Percentiles rank a stretch among this genome's conserved stretches.
phyloP scores from a whole-genome alignment of 208 protist genomes.

The Crithidia thermophila region DNA sequence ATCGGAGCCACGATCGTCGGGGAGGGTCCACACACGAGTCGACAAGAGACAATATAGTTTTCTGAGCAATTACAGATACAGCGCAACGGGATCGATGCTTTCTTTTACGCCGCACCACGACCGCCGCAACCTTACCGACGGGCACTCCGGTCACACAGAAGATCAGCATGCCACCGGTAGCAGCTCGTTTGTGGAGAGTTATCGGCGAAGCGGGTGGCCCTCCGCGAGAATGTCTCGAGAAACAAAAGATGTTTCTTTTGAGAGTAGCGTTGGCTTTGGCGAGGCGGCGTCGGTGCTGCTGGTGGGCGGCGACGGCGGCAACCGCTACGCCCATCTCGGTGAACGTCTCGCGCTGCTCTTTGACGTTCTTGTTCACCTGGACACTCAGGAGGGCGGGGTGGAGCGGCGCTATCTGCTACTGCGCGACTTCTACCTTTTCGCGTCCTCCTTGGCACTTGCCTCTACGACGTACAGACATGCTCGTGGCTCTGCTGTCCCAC shows the following conservation, averaged over 20 bases:
- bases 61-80: not conserved
- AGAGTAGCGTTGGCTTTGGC: no score
- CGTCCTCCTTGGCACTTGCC: conserved; percentile 13
- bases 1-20: not conserved
- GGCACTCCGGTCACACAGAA: no score
- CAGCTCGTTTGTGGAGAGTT: not conserved
- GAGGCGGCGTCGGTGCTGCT: conserved; percentile 7
- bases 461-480: conserved; percentile 10
- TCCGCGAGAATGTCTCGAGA: no score
- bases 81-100: not conserved
- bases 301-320: not conserved
- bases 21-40: not conserved
- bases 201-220: not conserved
- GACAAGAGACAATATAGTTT: not conserved
- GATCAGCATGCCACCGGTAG: no score
- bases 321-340: conserved; percentile 18
- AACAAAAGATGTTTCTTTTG: no score
- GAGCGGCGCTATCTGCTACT: conserved; percentile 43
- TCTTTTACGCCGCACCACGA: not conserved
- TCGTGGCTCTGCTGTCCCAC: conserved; percentile 5
- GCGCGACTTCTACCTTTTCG: conserved; percentile 42
- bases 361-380: conserved; percentile 27
- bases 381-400: conserved; percentile 19
- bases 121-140: no score
- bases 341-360: conserved; percentile 25